Percentiles rank a stretch among this genome's conserved stretches.
Evolutionary conservation across 371 early-diverging fungal genomes (phyloP).

Genomic region (Globomyces sp.): DNA sequence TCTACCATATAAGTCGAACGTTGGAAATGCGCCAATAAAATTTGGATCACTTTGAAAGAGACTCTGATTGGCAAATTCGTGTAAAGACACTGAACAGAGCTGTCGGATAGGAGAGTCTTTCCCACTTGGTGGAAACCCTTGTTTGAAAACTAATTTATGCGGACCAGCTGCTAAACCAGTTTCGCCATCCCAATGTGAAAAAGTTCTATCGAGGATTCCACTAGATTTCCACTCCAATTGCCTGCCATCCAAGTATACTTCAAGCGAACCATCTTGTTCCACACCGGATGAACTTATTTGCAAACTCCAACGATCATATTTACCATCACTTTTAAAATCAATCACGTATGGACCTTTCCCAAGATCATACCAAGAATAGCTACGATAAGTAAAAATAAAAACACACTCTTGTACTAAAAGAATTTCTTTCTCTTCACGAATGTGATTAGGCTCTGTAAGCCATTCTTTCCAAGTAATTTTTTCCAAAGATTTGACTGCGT

Average conservation of each 20-base stretch:
- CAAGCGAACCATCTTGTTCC: constrained; percentile 32
- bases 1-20: constrained; percentile 34
- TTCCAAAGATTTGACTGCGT: constrained; percentile 45
- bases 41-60: constrained; percentile 39
- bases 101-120: constrained; percentile 47
- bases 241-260: constrained; percentile 46
- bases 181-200: constrained; percentile 24
- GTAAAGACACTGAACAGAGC: constrained; percentile 53
- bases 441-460: constrained; percentile 42
- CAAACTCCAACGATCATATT: constrained; percentile 48
- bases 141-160: constrained; percentile 40
- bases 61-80: constrained; percentile 52
- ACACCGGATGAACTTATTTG: constrained; percentile 55
- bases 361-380: constrained; percentile 59
- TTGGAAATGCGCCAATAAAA: constrained; percentile 51
- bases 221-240: constrained; percentile 46
- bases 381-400: not conserved
- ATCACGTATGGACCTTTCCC: constrained; percentile 49
- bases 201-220: constrained; percentile 52
- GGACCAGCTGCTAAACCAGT: constrained; percentile 40
- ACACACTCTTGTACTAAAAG: constrained; percentile 17
- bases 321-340: constrained; percentile 49
- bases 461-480: constrained; percentile 53
- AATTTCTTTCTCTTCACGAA: constrained; percentile 44
- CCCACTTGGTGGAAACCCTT: constrained; percentile 29